phyloP scores from a whole-genome alignment of 2,329 filamentous ascomycete genomes.

The Neopestalotiopsis sp. region DNA sequence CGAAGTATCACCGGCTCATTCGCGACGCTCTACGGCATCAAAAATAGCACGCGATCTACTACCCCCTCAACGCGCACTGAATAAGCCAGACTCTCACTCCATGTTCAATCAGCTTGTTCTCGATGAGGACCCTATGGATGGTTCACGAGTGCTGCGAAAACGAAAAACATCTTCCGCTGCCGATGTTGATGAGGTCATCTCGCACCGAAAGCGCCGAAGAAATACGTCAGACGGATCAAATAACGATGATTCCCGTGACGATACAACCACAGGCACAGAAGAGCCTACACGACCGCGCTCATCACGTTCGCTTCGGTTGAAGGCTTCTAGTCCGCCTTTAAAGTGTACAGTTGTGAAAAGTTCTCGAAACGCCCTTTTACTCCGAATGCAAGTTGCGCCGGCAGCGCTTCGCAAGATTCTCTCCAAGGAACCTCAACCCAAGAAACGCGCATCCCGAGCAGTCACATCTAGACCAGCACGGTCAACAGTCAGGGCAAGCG shows the following conservation, averaged over 20 bases:
- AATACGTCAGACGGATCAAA: slow-evolving; percentile 50
- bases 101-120: slow-evolving; percentile 77
- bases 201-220: slow-evolving; percentile 60
- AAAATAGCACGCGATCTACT: slow-evolving; percentile 75
- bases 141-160: slow-evolving; percentile 79
- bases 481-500: slow-evolving; percentile 39
- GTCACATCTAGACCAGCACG: slow-evolving; percentile 38
- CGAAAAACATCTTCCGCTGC: slow-evolving; percentile 79
- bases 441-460: slow-evolving; percentile 50
- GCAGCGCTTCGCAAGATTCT: slow-evolving; percentile 66
- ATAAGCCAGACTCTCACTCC: slow-evolving; percentile 75
- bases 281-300: slow-evolving; percentile 44
- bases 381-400: slow-evolving; percentile 65
- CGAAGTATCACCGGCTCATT: slow-evolving; percentile 44
- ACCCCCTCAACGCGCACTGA: slow-evolving; percentile 68
- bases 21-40: slow-evolving; percentile 63
- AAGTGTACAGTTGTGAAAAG: slow-evolving; percentile 49
- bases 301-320: slow-evolving; percentile 66
- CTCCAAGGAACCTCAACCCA: slow-evolving; percentile 61
- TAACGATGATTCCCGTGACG: slow-evolving; percentile 39
- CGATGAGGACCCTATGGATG: slow-evolving; percentile 76
- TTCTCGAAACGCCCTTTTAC: slow-evolving; percentile 51
- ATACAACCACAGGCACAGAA: slow-evolving; percentile 39
- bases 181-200: slow-evolving; percentile 57
- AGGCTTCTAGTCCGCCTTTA: slow-evolving; percentile 45